Base-by-base conservation (phyloP, 2,329 filamentous ascomycete species). In the Monascus ruber region DNA sequence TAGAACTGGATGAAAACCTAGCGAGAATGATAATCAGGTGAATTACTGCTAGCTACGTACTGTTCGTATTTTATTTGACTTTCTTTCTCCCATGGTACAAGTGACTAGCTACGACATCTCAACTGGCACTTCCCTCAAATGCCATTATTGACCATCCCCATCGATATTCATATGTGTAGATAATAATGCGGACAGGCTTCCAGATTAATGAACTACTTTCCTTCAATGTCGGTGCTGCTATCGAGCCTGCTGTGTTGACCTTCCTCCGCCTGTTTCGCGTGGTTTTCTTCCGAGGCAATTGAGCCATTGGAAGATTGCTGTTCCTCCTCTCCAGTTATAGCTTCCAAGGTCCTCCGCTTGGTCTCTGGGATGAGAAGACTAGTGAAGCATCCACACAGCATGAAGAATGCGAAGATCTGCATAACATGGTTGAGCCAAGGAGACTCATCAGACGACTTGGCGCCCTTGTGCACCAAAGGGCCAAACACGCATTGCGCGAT, bases 401-500 rank as follows among this genome's bases (percentile, higher is more conserved):
- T 88, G 68, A 89, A 87, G 6, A 85, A 68, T 0, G 82, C 81
- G 59, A 85, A 87, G 31, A 87, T 81, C 56, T 85, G 72, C 67
- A 89, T 79, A 31, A 88, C 73, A 41, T 81, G 77, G 57, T 83
- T 73, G 39, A 88, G 70, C 73, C 80, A 83, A 1, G 81, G 82
- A 1, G 60, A 68, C 0, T 72, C 28, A 29, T 29, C 72, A 17
- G 66, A 63, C 43, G 73, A 74, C 5, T 66, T 62, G 0, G 72
- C 65, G 25, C 77, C 81, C 27, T 72, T 71, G 11, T 71, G 73
- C 9, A 79, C 66, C 9, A 83, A 62, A 1, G 78, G 77, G 6
- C 77, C 74, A 40, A 78, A 80, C 33, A 83, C 75, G 44, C 71
- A 69, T 55, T 83, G 79, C 1, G 79, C 78, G 33, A 81, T 63